Conservation (phyloP, 768 basidiomycete genomes). For the Boletales sp. region DNA sequence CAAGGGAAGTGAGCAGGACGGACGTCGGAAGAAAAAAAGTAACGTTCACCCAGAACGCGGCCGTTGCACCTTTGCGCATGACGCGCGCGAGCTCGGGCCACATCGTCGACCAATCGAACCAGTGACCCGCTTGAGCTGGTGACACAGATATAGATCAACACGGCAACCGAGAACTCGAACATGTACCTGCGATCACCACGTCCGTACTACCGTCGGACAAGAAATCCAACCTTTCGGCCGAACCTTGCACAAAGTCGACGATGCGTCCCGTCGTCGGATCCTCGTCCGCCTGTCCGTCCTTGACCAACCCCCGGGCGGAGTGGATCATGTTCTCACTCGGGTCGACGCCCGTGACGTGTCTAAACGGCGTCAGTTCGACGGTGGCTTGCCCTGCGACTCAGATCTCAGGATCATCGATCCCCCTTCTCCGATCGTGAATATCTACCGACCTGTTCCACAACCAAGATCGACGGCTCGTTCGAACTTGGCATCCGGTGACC, state of each 20-base stretch:
- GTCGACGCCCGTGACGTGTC: conserved; percentile 64
- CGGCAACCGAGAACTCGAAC: too few relatives aligned
- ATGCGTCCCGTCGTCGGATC: conserved; percentile 24
- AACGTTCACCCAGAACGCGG: conserved; percentile 66
- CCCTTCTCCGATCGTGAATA: too few relatives aligned
- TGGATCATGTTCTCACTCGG: conserved; percentile 72
- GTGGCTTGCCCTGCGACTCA: conserved; percentile 63
- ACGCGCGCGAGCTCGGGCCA: conserved; percentile 68
- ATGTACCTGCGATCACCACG: conserved; percentile 61
- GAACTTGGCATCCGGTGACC: conserved; percentile 29
- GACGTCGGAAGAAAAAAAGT: too few relatives aligned
- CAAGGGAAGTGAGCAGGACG: too few relatives aligned
- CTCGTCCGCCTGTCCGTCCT: too few relatives aligned
- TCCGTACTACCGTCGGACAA: conserved; percentile 59
- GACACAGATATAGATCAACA: too few relatives aligned
- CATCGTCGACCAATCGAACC: conserved; percentile 72
- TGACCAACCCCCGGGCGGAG: too few relatives aligned
- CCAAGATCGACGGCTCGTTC: conserved; percentile 71
- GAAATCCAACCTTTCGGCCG: conserved; percentile 54
- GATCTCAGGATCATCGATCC: too few relatives aligned
- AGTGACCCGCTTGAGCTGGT: conserved; percentile 71
- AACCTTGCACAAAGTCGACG: conserved; percentile 27
- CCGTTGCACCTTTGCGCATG: conserved; percentile 56
- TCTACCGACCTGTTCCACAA: conserved; percentile 71
- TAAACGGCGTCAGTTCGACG: conserved; percentile 52